A percentile compares a stretch with the other conserved stretches of the same genome.
Conservation (phyloP, 805 yeast species). For the Monosporozyma siamensis region DNA sequence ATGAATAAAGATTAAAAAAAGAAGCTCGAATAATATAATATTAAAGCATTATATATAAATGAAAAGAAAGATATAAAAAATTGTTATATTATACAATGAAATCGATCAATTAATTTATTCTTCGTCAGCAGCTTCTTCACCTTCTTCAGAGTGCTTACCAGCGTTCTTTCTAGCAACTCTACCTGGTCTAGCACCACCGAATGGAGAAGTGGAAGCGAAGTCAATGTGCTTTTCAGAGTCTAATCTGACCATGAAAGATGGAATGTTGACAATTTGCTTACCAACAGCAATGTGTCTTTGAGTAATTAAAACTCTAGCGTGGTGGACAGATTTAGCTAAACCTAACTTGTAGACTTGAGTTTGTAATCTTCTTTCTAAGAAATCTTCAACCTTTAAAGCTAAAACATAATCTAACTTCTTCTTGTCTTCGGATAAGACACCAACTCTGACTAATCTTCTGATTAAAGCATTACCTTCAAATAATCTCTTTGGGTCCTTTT, state of each 20-base stretch:
- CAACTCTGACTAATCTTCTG: constrained; percentile 98
- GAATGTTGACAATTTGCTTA: constrained; percentile 97
- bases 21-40: neutral
- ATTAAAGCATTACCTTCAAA: constrained; percentile 99
- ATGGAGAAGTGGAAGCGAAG: constrained; percentile 98
- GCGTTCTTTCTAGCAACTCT: constrained; percentile 96
- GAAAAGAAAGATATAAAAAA: neutral
- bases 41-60: neutral
- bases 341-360: constrained; percentile 99
- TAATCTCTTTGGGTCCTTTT: constrained; percentile 99
- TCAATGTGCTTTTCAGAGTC: constrained; percentile 99
- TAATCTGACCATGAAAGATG: constrained; percentile 99
- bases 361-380: constrained; percentile 99
- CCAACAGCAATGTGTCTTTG: constrained; percentile 99
- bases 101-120: constrained; percentile 41
- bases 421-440: constrained; percentile 98
- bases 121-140: constrained; percentile 63
- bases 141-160: constrained; percentile 48
- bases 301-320: constrained; percentile 96
- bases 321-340: constrained; percentile 98
- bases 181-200: constrained; percentile 99
- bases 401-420: constrained; percentile 99
- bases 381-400: constrained; percentile 96
- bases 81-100: neutral
- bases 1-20: neutral